Base-by-base conservation (phyloP, 306 rosid species). In the Fragaria nilgerrensis region DNA sequence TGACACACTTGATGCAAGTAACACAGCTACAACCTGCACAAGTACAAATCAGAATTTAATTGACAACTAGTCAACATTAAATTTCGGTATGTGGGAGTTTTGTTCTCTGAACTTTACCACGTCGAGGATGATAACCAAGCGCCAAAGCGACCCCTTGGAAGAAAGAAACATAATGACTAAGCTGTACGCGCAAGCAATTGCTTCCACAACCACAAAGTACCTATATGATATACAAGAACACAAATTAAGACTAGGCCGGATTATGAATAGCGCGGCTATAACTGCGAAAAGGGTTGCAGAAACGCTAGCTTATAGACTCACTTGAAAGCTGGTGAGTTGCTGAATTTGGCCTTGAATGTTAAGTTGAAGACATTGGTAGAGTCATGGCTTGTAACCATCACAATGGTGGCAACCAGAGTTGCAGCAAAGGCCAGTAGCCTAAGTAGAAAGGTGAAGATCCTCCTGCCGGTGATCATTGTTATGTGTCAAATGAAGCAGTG, bases 1-100 rank as follows among this genome's bases (percentile, higher is more conserved):
- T 58, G 92, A 88, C 22, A 86, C 41, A 68, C 92, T 76, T 25
- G 92, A 88, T 67, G 77, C 62, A 27, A 88, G 83, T 47, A 86
- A 23, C 87, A 74, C 53, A 45, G 84, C 77, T 12, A 81, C 76
- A 65, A 84, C 85, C 92, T 84, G 70, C 65, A 72, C 6, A 37
- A 19, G 48, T 67, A 37, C 49, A 67, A 67, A 20, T 67, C 4
- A 19, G 12, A 67, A 10, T 16, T 5, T 34, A 64, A 64, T 3
- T 17, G 13, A 3, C 45, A 34, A 34, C 23, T 2, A 34, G 9
- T 15, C 67, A 2, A 14, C 2, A 23, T 27, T 2, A 62, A 27
- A 29, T 14, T 62, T 64, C 9, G 19, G 69, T 39, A 64, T 16
- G 69, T 15, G 12, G 45, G 45, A n/a, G 55, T 20, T 48, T 29